Percentiles rank a stretch among this genome's conserved stretches.
phyloP scores from a whole-genome alignment of 495 filamentous ascomycete species.

The Daldinia grandis region DNA sequence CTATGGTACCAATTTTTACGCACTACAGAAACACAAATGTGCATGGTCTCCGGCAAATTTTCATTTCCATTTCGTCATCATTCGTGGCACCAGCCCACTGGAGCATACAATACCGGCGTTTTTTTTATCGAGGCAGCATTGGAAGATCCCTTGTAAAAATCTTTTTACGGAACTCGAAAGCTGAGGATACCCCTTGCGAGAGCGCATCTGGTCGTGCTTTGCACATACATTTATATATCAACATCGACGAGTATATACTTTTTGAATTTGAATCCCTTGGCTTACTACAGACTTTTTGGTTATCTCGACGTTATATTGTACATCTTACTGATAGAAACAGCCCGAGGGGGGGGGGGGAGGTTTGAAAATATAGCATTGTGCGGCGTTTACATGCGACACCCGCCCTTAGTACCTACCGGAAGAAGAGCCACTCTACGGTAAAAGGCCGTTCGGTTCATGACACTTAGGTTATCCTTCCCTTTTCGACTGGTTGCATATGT shows the following conservation, averaged over 20 bases:
- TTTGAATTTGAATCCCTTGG: constrained; percentile 33
- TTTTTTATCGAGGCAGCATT: constrained; percentile 36
- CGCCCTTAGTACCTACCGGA: not conserved
- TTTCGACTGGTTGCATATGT: constrained; percentile 27
- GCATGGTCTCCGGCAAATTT: constrained; percentile 38
- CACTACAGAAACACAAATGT: constrained; percentile 28
- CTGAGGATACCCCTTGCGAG: constrained; percentile 41
- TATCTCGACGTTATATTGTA: constrained; percentile 10
- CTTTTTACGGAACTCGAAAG: constrained; percentile 41
- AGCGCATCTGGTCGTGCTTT: constrained; percentile 27
- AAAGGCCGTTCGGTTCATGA: not conserved
- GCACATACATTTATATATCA: constrained; percentile 33
- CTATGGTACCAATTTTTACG: constrained; percentile 38
- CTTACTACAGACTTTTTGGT: constrained; percentile 9
- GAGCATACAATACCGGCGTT: constrained; percentile 43
- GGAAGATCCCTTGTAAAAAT: constrained; percentile 30
- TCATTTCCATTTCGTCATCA: constrained; percentile 23
- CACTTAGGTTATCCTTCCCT: not conserved
- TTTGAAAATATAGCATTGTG: constrained; percentile 6
- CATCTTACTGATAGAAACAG: constrained; percentile 6
- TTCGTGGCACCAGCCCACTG: constrained; percentile 38
- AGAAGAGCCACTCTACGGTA: not conserved
- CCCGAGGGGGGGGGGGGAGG: too few relatives aligned
- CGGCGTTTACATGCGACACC: not conserved
- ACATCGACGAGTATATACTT: constrained; percentile 31